Evolutionary conservation across 306 rosid species (phyloP), one percentile per base, ranked within the genome.

Genomic region (Trichosanthes cucumerina): DNA sequence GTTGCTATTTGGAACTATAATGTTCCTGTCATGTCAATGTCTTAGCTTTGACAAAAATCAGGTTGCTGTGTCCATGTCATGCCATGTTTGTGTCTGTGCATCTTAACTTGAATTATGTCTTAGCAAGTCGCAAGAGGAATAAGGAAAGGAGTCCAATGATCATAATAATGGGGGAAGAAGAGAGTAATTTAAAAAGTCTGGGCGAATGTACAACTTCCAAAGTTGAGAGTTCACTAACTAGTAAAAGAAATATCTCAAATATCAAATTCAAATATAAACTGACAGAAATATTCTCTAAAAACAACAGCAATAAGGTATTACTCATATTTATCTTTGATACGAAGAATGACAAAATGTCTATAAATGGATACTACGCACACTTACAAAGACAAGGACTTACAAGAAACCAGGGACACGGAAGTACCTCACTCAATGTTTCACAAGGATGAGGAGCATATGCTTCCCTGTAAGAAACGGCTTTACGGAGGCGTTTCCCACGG

Each of bases 381-480:
- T 70, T 16, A 3, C 38, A 64, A 79, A 79, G 12, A 79, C 36
- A 36, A 78, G 64, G 23, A 21, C 9, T 66, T 68, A 66, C 5
- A 21, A 62, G 11, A 78, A 60, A 58, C 11, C 23, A 18, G 60
- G 44, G 19, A 62, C 26, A 60, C 49, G 41, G 52, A 81, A 60
- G 78, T 88, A 96, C 99, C 99, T 91, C 98, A 81, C 80, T 89
- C 88, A 90, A 57, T 50, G 89, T 79, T 92, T 87, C 97, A 79
- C 80, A 86, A 65, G 96, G 91, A 85, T 96, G 97, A 81, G 93
- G 84, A 79, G 96, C 98, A 84, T 90, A 96, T 74, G 81, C 96
- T 87, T 96, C 99, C 85, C 99, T 86, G 43, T 96, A 96, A 28
- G 99, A 96, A 77, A 96, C 96, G 71, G 98, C 97, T 90, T 96